Conservation (phyloP, 768 basidiomycete species). For the Kwoniella sp. region DNA sequence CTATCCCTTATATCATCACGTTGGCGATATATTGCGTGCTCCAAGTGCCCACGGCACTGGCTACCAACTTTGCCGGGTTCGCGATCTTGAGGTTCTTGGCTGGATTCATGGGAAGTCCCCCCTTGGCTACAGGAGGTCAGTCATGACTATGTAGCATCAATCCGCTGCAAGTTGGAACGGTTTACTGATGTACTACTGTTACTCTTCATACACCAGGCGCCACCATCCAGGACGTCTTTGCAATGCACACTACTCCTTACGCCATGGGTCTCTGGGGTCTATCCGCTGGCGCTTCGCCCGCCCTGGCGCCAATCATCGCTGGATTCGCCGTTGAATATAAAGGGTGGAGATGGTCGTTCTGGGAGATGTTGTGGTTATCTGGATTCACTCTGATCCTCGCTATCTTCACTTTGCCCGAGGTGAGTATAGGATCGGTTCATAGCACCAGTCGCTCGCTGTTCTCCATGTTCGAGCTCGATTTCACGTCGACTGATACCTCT, state of each 20-base stretch:
- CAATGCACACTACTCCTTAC: slow-evolving; percentile 41
- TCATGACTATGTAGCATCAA: not conserved
- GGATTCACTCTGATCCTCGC: slow-evolving; percentile 48
- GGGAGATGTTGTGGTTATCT: slow-evolving; percentile 54
- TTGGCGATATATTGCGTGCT: slow-evolving; percentile 55
- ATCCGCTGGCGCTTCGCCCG: slow-evolving; percentile 50
- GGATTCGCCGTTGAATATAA: slow-evolving; percentile 54
- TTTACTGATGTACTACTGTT: not conserved
- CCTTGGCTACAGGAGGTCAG: slow-evolving; percentile 56
- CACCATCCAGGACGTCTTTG: slow-evolving; percentile 53
- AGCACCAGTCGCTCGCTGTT: not conserved
- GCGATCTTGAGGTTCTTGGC: slow-evolving; percentile 54
- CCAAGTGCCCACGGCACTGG: slow-evolving; percentile 53
- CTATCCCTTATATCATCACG: slow-evolving; percentile 55
- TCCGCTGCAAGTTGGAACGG: too few species aligned
- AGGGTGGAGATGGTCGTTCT: slow-evolving; percentile 57
- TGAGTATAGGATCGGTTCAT: slow-evolving; percentile 8
- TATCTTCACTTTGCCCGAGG: slow-evolving; percentile 55
- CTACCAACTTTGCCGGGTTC: slow-evolving; percentile 51
- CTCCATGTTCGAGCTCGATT: not conserved
- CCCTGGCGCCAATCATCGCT: slow-evolving; percentile 51
- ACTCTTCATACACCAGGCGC: slow-evolving; percentile 33
- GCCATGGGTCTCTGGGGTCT: slow-evolving; percentile 52
- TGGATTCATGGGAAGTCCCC: slow-evolving; percentile 56
- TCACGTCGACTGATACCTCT: too few species aligned